Evolutionary conservation across 257 asterid genomes (phyloP).

Genomic region (Solanum acaule): DNA sequence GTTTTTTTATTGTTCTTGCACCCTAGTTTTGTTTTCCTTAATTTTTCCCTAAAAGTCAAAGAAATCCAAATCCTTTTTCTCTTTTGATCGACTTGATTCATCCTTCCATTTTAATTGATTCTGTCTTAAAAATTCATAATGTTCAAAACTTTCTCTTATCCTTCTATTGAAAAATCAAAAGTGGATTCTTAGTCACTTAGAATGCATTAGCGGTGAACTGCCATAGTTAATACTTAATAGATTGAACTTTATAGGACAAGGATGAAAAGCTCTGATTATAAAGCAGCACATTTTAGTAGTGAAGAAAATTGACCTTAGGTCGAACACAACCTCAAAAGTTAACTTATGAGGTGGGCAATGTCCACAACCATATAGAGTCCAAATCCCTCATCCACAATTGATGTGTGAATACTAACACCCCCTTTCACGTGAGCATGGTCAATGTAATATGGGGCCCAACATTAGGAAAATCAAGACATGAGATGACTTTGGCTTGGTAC

Average conservation of each 20-base stretch:
- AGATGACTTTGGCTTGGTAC: not conserved
- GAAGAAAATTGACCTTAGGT: not conserved
- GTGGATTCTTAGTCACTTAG: not conserved
- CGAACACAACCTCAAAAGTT: not conserved
- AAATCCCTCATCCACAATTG: not conserved
- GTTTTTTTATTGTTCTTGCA: not conserved
- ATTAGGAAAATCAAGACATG: not conserved
- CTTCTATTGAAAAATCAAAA: not conserved
- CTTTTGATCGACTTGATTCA: not conserved
- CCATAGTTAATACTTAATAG: not conserved
- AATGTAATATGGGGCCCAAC: not conserved
- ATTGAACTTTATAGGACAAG: not conserved
- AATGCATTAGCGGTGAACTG: not conserved
- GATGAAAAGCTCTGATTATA: not conserved
- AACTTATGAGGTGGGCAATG: not conserved
- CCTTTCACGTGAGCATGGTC: not conserved
- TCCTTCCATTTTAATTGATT: not conserved
- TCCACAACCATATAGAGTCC: not conserved
- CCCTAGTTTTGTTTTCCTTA: not conserved
- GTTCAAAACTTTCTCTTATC: not conserved
- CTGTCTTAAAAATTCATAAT: not conserved
- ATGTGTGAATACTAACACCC: not conserved
- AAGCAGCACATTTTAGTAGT: not conserved
- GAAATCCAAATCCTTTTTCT: not conserved
- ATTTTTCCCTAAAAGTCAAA: not conserved